These are phyloP conservation scores for Talaromyces sp. DNA, from an alignment of 2,329 filamentous ascomycete species.

Conservation along the genomic window DNA sequence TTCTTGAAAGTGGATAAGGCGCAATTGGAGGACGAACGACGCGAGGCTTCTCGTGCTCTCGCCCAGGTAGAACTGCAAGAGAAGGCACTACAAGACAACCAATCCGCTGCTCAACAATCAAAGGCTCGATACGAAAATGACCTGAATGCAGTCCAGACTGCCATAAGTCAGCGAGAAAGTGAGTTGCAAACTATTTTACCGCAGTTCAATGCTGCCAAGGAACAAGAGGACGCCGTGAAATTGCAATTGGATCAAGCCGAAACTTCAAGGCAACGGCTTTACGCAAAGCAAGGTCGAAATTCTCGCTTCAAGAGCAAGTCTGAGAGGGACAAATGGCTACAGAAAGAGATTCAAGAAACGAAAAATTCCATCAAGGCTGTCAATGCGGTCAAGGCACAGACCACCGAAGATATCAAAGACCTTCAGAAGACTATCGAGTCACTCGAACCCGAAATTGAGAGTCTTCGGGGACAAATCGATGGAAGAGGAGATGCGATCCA, in stretches of 20 bases:
- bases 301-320: constrained; percentile 83
- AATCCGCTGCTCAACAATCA: constrained; percentile 70
- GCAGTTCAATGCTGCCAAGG: constrained; percentile 67
- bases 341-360: constrained; percentile 74
- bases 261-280: constrained; percentile 70
- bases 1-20: constrained; percentile 78
- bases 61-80: constrained; percentile 84
- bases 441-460: constrained; percentile 68
- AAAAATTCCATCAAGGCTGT: constrained; percentile 72
- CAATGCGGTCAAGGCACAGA: constrained; percentile 79
- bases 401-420: constrained; percentile 72
- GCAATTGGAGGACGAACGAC: constrained; percentile 85
- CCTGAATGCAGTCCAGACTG: constrained; percentile 65
- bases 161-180: constrained; percentile 71
- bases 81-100: constrained; percentile 77
- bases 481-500: constrained; percentile 73
- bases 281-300: constrained; percentile 87
- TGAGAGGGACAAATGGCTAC: constrained; percentile 80
- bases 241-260: constrained; percentile 72
- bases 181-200: constrained; percentile 75
- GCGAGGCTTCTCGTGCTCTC: constrained; percentile 71
- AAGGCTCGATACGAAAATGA: constrained; percentile 68
- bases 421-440: constrained; percentile 67
- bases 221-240: constrained; percentile 67
- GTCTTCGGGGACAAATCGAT: constrained; percentile 68